Evolutionary conservation across 2,329 filamentous ascomycete species (phyloP), one percentile per base, ranked within the genome.

Genomic region (Boeremia exigua): DNA sequence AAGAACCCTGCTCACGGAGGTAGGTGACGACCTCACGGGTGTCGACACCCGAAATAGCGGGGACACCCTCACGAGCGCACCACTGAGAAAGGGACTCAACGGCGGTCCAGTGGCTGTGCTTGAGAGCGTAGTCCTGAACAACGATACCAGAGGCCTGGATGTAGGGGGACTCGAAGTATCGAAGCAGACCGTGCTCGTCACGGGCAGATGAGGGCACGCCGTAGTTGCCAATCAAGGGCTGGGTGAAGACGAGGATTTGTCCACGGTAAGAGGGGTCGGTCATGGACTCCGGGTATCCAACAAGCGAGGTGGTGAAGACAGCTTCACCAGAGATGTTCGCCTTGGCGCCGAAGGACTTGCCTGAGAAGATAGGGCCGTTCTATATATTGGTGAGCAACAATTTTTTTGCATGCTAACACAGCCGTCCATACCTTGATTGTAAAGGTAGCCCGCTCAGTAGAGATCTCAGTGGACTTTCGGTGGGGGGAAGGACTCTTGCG

Each of bases 31-130:
- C 96, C 62, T 88, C 94, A 77, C 95, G 92, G 46, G 95, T 99
- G 75, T 99, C 95, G 42, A 99, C 95, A 48, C 95, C 95, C 38
- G 93, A 94, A 76, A 98, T 97, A 74, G 92, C 93, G 48, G 95
- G 94, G 32, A 99, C 90, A 67, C 95, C 95, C 80, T 98, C 95
- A 56, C 94, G 89, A 65, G 93, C 91, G 79, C 95, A 99, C 95
- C 95, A 99, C 68, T 96, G 85, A 65, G 90, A 84, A 71, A 99
- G 80, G 71, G 91, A 93, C 84, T 99, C 92, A 10, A 99, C 94
- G 32, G 95, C 95, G 59, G 95, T 98, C 95, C 95, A 99, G 76
- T 99, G 95, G 78, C 92, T 96, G 84, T 98, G 97, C 75, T 93
- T 86, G 75, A 91, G 84, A 39, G 95, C 94, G 61, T 94, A 92